Evolutionary conservation across 306 rosid genomes (phyloP).

Genomic region (Trichosanthes cucumerina): DNA sequence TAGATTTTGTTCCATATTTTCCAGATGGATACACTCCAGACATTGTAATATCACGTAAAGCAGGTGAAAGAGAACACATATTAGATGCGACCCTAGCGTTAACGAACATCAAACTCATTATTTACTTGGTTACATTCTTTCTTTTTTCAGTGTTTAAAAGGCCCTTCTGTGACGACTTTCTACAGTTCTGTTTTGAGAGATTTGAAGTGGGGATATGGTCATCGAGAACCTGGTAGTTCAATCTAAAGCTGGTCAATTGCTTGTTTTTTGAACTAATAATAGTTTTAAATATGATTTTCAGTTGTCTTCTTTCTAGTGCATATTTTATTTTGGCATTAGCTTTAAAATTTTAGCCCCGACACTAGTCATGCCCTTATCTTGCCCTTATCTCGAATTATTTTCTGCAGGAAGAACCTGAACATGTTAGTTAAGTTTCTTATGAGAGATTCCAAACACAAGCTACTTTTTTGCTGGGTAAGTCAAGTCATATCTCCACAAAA

Average conservation of each 20-base stretch:
- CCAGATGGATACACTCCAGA: constrained; percentile 22
- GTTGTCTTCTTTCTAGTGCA: not conserved
- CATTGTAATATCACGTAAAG: constrained; percentile 27
- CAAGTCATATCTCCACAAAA: not conserved
- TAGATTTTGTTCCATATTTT: constrained; percentile 39
- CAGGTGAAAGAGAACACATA: constrained; percentile 33
- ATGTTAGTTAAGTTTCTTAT: constrained; percentile 34
- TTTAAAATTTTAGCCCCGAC: not conserved
- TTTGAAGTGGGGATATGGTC: constrained; percentile 91
- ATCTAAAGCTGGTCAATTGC: not conserved
- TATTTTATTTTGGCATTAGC: not conserved
- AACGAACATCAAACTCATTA: constrained; percentile 5
- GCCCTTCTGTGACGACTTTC: constrained; percentile 71
- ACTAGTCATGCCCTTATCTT: not conserved
- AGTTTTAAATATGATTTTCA: constrained; percentile 8
- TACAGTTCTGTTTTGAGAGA: constrained; percentile 70
- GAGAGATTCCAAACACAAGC: constrained; percentile 37
- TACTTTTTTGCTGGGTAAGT: constrained; percentile 84
- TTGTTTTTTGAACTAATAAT: constrained; percentile 12
- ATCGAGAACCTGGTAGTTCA: constrained; percentile 60
- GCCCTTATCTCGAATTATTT: not conserved
- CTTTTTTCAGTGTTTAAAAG: constrained; percentile 67
- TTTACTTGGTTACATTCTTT: constrained; percentile 4
- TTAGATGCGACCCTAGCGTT: not conserved
- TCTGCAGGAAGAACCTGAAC: constrained; percentile 51